Base-by-base conservation (phyloP, 2,329 filamentous ascomycete genomes). In the Plenodomus lindquistii region DNA sequence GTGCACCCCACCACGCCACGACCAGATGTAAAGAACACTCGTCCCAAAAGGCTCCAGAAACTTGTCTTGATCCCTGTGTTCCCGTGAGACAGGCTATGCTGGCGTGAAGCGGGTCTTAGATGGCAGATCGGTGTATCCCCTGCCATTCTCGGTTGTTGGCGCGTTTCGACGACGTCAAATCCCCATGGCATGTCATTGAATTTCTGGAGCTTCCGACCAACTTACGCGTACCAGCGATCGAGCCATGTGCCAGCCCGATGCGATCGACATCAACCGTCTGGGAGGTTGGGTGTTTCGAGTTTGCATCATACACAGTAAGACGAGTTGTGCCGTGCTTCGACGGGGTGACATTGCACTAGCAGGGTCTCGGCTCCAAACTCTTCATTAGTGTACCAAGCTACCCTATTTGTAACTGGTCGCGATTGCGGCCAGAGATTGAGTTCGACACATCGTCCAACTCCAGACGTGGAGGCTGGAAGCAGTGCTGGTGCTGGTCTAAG, bases 21-120 rank as follows among this genome's bases (percentile, higher is more conserved):
- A 37, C 16, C 27, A 37, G 18, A 50, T 40, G 49, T 47, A 47
- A 46, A 47, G 45, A 46, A 44, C 50, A 54, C 42, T 46, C 57
- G 50, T 50, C 48, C 52, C 47, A 63, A 67, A 54, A 44, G 48
- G 55, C 48, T 49, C 46, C 52, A 46, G 63, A 68, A 70, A 69
- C 66, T 57, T 67, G 67, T 57, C 57, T 46, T 44, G 44, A 69
- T 63, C 66, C 66, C 51, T 61, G 65, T 15, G 27, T 31, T 31
- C 11, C 27, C 27, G 15, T 31, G 9, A 15, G 4, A 24, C 15
- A 15, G 27, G 27, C 10, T 31, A 5, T 24, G 27, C 27, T 31
- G 27, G 6, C 11, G 15, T 8, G 27, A 31, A 4, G 27, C 27
- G 27, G 27, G 27, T 31, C 11, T 31, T 10, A 10, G 22, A 24